Conservation (phyloP, 1,284 basidiomycete species). For the Cystobasidium slooffiae region DNA sequence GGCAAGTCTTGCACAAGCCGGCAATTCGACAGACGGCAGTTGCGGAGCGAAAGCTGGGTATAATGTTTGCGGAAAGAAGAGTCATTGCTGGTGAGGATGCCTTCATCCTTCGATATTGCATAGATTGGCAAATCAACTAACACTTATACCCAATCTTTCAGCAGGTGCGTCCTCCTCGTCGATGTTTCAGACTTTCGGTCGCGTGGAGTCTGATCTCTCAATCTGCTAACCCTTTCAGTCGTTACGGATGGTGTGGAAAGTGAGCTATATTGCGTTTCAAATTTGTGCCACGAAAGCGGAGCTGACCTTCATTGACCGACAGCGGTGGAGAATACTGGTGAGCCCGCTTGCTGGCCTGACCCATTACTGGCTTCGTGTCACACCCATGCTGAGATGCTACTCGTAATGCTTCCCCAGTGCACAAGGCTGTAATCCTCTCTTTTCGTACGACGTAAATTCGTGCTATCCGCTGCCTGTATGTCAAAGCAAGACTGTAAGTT, state of each 20-base stretch:
- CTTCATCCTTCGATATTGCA: background rate
- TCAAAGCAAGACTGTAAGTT: slow-evolving; percentile 24
- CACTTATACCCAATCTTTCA: background rate
- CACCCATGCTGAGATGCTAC: too few species aligned
- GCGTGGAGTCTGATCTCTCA: background rate
- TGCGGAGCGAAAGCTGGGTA: slow-evolving; percentile 17
- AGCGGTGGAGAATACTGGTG: slow-evolving; percentile 23
- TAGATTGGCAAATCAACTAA: background rate
- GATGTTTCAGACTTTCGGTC: background rate
- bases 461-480: slow-evolving; percentile 36
- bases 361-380: background rate
- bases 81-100: slow-evolving; percentile 23
- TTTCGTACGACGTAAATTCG: slow-evolving; percentile 17
- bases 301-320: background rate
- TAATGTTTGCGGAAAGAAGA: background rate
- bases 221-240: background rate
- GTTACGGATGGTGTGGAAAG: slow-evolving; percentile 30
- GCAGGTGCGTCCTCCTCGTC: slow-evolving; percentile 5
- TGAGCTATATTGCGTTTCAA: background rate
- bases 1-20: background rate
- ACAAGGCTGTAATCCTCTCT: slow-evolving; percentile 31
- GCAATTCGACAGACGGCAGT: slow-evolving; percentile 27
- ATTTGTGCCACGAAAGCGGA: background rate
- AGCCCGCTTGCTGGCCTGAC: background rate
- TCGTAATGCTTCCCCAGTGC: slow-evolving; percentile 2